Evolutionary conservation across 257 asterid genomes (phyloP).

Genomic region (Salvia miltiorrhiza): DNA sequence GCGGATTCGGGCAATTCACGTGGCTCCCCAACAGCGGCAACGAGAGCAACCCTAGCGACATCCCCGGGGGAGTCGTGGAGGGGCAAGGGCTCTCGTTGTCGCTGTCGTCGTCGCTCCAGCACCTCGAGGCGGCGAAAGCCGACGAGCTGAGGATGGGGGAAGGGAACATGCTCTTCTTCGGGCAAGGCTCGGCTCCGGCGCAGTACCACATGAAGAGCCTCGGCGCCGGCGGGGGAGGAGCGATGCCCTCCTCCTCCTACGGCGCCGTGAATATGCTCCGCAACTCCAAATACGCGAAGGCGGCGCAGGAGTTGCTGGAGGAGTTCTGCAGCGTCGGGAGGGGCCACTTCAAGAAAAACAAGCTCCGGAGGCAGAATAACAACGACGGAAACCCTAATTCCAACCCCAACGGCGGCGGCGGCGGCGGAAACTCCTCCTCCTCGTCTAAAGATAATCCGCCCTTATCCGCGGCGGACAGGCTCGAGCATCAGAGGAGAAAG

Average conservation of each 20-base stretch:
- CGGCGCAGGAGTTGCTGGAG: constrained; percentile 80
- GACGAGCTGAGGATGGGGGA: constrained; percentile 73
- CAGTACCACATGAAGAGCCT: constrained; percentile 53
- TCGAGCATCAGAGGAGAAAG: constrained; percentile 94
- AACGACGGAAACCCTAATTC: constrained; percentile 45
- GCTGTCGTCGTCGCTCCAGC: constrained; percentile 70
- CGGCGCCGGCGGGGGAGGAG: constrained; percentile 35
- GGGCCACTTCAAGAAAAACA: constrained; percentile 72
- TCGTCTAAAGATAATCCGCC: constrained; percentile 58
- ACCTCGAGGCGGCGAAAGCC: constrained; percentile 64
- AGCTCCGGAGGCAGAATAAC: constrained; percentile 29
- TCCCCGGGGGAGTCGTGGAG: constrained; percentile 51
- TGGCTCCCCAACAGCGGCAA: constrained; percentile 51
- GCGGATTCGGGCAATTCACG: constrained; percentile 39
- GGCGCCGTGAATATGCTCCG: constrained; percentile 60
- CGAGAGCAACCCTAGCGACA: constrained; percentile 44
- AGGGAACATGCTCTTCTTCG: constrained; percentile 67
- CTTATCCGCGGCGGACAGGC: constrained; percentile 74
- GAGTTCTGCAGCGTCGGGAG: constrained; percentile 94
- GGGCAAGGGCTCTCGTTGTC: constrained; percentile 91
- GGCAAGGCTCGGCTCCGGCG: constrained; percentile 43
- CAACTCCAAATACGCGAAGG: constrained; percentile 70
- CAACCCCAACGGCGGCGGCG: constrained; percentile 25
- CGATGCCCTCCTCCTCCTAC: constrained; percentile 42
- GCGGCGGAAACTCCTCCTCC: constrained; percentile 40